Base-by-base conservation (phyloP, 805 yeast species). In the Grigorovia humatica region DNA sequence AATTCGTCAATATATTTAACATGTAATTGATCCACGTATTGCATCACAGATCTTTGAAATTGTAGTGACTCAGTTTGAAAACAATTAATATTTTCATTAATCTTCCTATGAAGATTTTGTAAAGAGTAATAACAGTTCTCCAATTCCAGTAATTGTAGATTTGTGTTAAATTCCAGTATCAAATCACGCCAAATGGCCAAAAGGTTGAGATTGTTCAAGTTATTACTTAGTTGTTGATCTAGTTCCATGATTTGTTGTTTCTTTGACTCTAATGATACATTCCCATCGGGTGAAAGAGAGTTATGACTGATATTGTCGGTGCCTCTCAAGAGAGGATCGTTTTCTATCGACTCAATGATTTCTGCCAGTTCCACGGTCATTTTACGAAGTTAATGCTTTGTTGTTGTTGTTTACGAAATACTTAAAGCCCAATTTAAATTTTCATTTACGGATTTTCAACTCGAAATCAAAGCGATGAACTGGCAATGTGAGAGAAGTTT, bases 41-140 rank as follows among this genome's bases (percentile, higher is more conserved):
- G 48, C 8, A 54, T 51, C 2, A 65, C 52, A 2, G 67, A 60
- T 46, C 61, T 61, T 49, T 64, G 66, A 48, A 65, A 63, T 29
- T 55, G 62, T 47, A 60, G 55, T 30, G 61, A 57, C 48, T 61
- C 63, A 45, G 55, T 57, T 13, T 57, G 44, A 8, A 56, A 27
- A 30, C 43, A 44, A 23, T 47, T 48, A 44, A 54, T 55, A 20
- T 56, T 57, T 15, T 53, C 49, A 27, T 54, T 52, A 9, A 65
- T 46, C 48, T 59, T 64, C 44, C 55, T 62, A 18, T 60, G 59
- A 44, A 66, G 44, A 9, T 58, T 56, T 41, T 60, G 55, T 40
- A 66, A 51, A 2, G 69, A 64, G 51, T 63, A 60, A 49, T 62
- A 66, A 48, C 69, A 65, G 53, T 64, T 65, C 47, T 65, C 68